Evolutionary conservation across 345 rosid species (phyloP).

Genomic region (Acer negundo): DNA sequence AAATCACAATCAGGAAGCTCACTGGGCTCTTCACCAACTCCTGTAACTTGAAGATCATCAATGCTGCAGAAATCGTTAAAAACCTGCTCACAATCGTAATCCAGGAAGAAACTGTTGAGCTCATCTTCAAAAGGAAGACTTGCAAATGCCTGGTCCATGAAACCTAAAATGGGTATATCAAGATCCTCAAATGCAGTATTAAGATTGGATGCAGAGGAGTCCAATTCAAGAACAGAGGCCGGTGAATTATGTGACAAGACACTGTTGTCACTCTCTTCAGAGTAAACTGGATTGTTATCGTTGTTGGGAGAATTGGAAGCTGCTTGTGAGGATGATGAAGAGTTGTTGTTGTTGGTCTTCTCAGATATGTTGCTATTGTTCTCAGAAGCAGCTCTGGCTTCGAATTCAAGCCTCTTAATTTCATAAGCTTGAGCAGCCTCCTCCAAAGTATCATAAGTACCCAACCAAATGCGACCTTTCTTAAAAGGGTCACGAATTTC

Average conservation of each 20-base stretch:
- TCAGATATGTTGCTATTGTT: slow-evolving; percentile 32
- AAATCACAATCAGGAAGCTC: slow-evolving; percentile 80
- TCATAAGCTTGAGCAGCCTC: slow-evolving; percentile 82
- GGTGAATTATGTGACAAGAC: slow-evolving; percentile 60
- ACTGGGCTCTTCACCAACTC: slow-evolving; percentile 48
- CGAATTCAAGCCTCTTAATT: slow-evolving; percentile 62
- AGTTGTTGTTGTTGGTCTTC: slow-evolving; percentile 16
- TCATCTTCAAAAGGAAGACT: slow-evolving; percentile 34
- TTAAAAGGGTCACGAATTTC: slow-evolving; percentile 71
- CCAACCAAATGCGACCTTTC: slow-evolving; percentile 70
- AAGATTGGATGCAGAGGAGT: slow-evolving; percentile 38
- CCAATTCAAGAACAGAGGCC: slow-evolving; percentile 49
- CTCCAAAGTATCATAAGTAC: slow-evolving; percentile 67
- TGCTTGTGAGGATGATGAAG: slow-evolving; percentile 24
- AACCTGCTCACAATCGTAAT: slow-evolving; percentile 48
- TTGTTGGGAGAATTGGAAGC: slow-evolving; percentile 16
- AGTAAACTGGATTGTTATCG: slow-evolving; percentile 19
- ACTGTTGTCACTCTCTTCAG: slow-evolving; percentile 52
- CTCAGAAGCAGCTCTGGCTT: slow-evolving; percentile 43
- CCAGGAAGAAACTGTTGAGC: slow-evolving; percentile 37
- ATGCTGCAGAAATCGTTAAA: slow-evolving; percentile 56
- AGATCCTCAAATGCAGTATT: slow-evolving; percentile 34
- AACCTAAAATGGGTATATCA: slow-evolving; percentile 47
- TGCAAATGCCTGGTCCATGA: slow-evolving; percentile 43
- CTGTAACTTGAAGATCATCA: slow-evolving; percentile 53